Evolutionary conservation across 2,329 filamentous ascomycete genomes (phyloP).

Genomic region (Ceratocystis huliohia): DNA sequence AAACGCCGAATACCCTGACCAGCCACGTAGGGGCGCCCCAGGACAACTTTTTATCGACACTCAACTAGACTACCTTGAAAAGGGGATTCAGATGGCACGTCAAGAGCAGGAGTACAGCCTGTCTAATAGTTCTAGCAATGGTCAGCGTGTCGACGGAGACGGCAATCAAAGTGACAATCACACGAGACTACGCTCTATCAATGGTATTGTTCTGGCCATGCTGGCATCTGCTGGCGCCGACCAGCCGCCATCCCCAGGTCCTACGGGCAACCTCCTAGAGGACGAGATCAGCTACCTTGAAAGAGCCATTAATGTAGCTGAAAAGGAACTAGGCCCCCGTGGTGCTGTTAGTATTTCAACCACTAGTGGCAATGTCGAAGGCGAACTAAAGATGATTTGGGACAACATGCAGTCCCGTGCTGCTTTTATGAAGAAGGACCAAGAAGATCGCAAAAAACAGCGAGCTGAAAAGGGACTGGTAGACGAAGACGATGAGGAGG

Average conservation of each 20-base stretch:
- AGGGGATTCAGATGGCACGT: slow-evolving; percentile 48
- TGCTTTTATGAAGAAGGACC: slow-evolving; percentile 41
- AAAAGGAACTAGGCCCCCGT: slow-evolving; percentile 18
- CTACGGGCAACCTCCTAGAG: slow-evolving; percentile 44
- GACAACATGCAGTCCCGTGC: slow-evolving; percentile 41
- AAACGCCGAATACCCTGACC: slow-evolving; percentile 34
- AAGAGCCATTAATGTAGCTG: slow-evolving; percentile 30
- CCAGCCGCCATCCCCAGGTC: slow-evolving; percentile 46
- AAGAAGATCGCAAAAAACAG: slow-evolving; percentile 40
- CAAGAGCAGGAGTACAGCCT: slow-evolving; percentile 40
- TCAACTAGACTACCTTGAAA: slow-evolving; percentile 61
- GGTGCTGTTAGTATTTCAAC: slow-evolving; percentile 18
- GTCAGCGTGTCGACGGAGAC: not conserved
- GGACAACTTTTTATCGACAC: slow-evolving; percentile 36
- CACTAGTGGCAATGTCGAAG: slow-evolving; percentile 44
- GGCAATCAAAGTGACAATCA: slow-evolving; percentile 32
- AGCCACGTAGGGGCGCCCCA: slow-evolving; percentile 24
- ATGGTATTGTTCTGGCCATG: slow-evolving; percentile 49
- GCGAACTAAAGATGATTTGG: slow-evolving; percentile 43
- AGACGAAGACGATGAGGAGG: slow-evolving; percentile 48
- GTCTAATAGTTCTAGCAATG: not conserved
- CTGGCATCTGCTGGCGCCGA: slow-evolving; percentile 37
- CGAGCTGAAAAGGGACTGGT: slow-evolving; percentile 44
- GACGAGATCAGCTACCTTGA: slow-evolving; percentile 59
- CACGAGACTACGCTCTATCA: slow-evolving; percentile 48